Conservation (phyloP, 805 yeast species). For the Hanseniaspora singularis region DNA sequence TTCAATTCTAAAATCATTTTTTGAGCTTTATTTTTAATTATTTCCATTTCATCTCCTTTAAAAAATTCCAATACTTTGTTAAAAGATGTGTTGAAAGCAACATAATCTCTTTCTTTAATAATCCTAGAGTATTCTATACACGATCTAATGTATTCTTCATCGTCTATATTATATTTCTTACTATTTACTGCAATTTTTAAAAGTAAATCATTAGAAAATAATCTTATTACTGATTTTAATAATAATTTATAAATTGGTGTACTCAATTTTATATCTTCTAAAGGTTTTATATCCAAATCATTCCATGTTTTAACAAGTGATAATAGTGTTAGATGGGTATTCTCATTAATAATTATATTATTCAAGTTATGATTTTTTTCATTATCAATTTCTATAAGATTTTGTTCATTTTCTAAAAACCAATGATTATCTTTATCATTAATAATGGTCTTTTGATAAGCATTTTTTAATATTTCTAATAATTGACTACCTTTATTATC, state of each 20-base stretch:
- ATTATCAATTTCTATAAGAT: too few relatives aligned
- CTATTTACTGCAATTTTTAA: constrained; percentile 58
- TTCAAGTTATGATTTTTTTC: constrained; percentile 39
- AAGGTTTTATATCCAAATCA: constrained; percentile 73
- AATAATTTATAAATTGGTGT: constrained; percentile 89
- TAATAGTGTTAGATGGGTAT: constrained; percentile 76
- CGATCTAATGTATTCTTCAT: constrained; percentile 81
- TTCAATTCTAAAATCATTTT: constrained; percentile 9
- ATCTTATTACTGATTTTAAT: constrained; percentile 84
- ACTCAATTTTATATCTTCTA: constrained; percentile 92
- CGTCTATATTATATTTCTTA: constrained; percentile 69
- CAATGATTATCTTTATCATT: constrained; percentile 31
- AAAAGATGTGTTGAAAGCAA: constrained; percentile 57
- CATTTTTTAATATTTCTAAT: constrained; percentile 44
- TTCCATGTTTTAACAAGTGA: constrained; percentile 94
- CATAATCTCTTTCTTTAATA: constrained; percentile 62
- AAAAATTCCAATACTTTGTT: constrained; percentile 75
- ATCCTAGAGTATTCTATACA: constrained; percentile 79
- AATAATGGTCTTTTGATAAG: constrained; percentile 67
- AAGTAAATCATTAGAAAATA: constrained; percentile 72
- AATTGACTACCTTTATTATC: constrained; percentile 52
- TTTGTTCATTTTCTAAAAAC: not conserved
- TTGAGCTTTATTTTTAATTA: constrained; percentile 10
- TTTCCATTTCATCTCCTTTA: constrained; percentile 22
- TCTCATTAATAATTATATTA: constrained; percentile 47